A percentile compares a stretch with the other conserved stretches of the same genome.
phyloP scores from a whole-genome alignment of 2,329 filamentous ascomycete genomes.

The Pseudopyricularia javanii region DNA sequence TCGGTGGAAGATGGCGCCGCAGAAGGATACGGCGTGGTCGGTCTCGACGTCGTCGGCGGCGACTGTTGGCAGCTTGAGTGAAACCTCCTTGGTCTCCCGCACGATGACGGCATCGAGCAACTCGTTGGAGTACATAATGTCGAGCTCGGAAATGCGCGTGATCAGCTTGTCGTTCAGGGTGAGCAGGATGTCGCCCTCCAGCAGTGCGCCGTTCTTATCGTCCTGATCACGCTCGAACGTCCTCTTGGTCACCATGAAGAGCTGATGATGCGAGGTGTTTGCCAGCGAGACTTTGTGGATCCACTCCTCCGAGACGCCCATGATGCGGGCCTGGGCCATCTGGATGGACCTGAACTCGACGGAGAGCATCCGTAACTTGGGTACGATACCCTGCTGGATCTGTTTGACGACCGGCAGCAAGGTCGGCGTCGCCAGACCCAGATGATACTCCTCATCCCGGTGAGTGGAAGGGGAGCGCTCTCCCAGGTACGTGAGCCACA shows the following conservation, averaged over 20 bases:
- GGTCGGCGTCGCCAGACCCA: slow-evolving; percentile 80
- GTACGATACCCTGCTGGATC: slow-evolving; percentile 67
- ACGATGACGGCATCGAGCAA: slow-evolving; percentile 75
- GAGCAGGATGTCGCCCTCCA: slow-evolving; percentile 86
- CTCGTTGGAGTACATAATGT: slow-evolving; percentile 91
- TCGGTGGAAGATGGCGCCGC: slow-evolving; percentile 82
- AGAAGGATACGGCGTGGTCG: slow-evolving; percentile 83
- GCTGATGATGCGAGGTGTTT: slow-evolving; percentile 85
- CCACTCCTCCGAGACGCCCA: slow-evolving; percentile 95
- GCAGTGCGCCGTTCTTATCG: slow-evolving; percentile 38
- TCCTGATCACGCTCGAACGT: slow-evolving; percentile 42
- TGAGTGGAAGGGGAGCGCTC: slow-evolving; percentile 68
- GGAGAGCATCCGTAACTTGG: slow-evolving; percentile 78
- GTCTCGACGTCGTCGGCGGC: slow-evolving; percentile 87
- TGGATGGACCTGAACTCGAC: slow-evolving; percentile 92
- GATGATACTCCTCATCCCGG: slow-evolving; percentile 92
- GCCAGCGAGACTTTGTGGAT: slow-evolving; percentile 79
- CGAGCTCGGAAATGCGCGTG: slow-evolving; percentile 83
- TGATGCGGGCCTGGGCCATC: slow-evolving; percentile 92
- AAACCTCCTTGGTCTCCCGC: slow-evolving; percentile 69
- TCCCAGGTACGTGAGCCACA: slow-evolving; percentile 95
- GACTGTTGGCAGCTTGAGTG: slow-evolving; percentile 70
- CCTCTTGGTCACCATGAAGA: slow-evolving; percentile 92
- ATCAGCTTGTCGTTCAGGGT: slow-evolving; percentile 86
- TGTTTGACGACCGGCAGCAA: slow-evolving; percentile 79